A percentile compares a stretch with the other conserved stretches of the same genome.
Evolutionary conservation across 306 rosid species (phyloP).

Genomic region (Adenanthera pavonina): DNA sequence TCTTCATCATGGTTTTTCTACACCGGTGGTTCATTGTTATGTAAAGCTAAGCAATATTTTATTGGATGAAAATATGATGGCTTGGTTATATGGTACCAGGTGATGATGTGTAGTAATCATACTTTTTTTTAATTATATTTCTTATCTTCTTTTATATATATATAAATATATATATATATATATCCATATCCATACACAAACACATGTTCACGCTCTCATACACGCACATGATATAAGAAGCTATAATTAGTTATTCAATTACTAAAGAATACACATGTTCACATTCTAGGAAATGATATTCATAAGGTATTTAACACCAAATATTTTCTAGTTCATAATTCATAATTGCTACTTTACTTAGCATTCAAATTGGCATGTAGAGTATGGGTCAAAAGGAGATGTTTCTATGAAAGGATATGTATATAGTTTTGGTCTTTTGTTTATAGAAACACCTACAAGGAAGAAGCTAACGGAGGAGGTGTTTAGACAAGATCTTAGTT

Average conservation of each 20-base stretch:
- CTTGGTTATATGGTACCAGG: not conserved
- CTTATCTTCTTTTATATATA: not conserved
- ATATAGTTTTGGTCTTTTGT: constrained; percentile 49
- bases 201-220: too few relatives aligned
- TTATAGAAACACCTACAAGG: constrained; percentile 52
- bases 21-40: not conserved
- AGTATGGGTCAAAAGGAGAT: constrained; percentile 47
- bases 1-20: constrained; percentile 6
- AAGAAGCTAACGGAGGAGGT: constrained; percentile 50
- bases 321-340: not conserved
- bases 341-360: not conserved
- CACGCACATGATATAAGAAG: too few relatives aligned
- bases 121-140: not conserved
- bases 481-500: constrained; percentile 31
- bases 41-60: not conserved
- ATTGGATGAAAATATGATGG: constrained; percentile 9
- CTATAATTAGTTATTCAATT: not conserved
- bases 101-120: not conserved
- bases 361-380: constrained; percentile 3
- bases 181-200: too few relatives aligned
- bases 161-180: not conserved
- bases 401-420: constrained; percentile 50
- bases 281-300: too few relatives aligned
- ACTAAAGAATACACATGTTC: not conserved
- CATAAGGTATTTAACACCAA: not conserved